Percentiles rank a stretch among this genome's conserved stretches.
phyloP scores from a whole-genome alignment of 2,329 filamentous ascomycete species.

The Salinomyces thailandicus region DNA sequence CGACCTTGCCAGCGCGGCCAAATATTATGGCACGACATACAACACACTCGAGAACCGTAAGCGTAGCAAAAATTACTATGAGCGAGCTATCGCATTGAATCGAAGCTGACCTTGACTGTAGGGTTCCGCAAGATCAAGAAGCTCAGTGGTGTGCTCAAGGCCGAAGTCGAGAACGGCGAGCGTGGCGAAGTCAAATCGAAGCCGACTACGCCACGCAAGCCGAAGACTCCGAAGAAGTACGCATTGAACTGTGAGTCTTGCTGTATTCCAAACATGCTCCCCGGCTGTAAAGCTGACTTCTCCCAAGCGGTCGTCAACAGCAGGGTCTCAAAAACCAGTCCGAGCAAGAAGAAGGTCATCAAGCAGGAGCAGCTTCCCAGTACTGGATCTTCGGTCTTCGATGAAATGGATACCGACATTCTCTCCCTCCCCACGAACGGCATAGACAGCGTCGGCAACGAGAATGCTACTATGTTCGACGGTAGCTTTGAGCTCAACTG shows the following conservation, averaged over 20 bases:
- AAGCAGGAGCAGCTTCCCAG: constrained; percentile 17
- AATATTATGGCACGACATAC: constrained; percentile 38
- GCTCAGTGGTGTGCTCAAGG: constrained; percentile 24
- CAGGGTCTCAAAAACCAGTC: constrained; percentile 16
- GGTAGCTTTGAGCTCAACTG: not conserved
- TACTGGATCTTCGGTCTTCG: not conserved
- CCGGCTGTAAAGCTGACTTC: not conserved
- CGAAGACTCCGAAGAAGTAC: constrained; percentile 18
- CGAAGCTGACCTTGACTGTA: not conserved
- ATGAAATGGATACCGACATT: not conserved
- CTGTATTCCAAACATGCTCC: not conserved
- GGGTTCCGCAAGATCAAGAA: constrained; percentile 36
- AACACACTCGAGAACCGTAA: constrained; percentile 37
- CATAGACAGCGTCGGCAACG: not conserved
- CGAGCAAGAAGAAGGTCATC: constrained; percentile 13
- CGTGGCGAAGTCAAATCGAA: constrained; percentile 15
- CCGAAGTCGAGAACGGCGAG: constrained; percentile 16
- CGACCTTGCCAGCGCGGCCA: constrained; percentile 34
- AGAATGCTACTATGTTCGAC: not conserved
- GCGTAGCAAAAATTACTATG: no score
- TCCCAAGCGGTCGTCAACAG: constrained; percentile 16
- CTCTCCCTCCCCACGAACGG: not conserved
- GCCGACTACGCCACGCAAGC: constrained; percentile 16
- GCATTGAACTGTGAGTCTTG: constrained; percentile 13
- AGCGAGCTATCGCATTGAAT: no score